A percentile compares a stretch with the other conserved stretches of the same genome.
These are phyloP conservation scores for Boletus eberwhitei DNA, from an alignment of 768 basidiomycete genomes.

Conservation along the genomic window DNA sequence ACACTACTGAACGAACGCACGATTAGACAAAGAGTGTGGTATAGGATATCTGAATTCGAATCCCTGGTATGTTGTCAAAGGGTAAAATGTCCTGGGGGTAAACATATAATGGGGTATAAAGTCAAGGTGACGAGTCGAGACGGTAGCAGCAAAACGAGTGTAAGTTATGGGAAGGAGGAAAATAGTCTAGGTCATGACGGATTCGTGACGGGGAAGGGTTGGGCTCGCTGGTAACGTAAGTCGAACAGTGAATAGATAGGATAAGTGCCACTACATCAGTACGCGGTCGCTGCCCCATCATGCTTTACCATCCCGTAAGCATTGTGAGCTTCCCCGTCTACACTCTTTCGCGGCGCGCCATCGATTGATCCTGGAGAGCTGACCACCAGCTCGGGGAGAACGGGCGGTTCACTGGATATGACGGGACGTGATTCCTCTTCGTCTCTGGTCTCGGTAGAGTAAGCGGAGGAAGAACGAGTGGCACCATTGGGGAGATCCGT, in stretches of 20 bases:
- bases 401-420: conserved; percentile 30
- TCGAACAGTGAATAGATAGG: neutral
- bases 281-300: conserved; percentile 19
- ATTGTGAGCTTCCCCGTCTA: conserved; percentile 12
- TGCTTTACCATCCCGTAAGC: conserved; percentile 20
- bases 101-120: conserved; percentile 8
- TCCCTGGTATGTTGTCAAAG: neutral
- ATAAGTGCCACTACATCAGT: conserved; percentile 6
- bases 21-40: conserved; percentile 7
- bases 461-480: conserved; percentile 30
- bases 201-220: neutral
- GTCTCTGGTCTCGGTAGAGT: conserved; percentile 28
- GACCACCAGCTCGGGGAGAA: conserved; percentile 34
- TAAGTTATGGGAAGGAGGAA: neutral
- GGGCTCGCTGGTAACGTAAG: neutral
- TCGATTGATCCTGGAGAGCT: conserved; percentile 34
- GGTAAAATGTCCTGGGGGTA: neutral
- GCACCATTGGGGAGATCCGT: conserved; percentile 16
- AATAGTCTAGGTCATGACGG: conserved; percentile 1
- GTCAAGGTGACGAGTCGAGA: neutral
- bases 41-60: neutral
- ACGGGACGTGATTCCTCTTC: conserved; percentile 22
- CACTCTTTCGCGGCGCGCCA: conserved; percentile 20
- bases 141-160: conserved; percentile 16
- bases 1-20: neutral